Base-by-base conservation (phyloP, 768 basidiomycete species). In the Trametes villosa region DNA sequence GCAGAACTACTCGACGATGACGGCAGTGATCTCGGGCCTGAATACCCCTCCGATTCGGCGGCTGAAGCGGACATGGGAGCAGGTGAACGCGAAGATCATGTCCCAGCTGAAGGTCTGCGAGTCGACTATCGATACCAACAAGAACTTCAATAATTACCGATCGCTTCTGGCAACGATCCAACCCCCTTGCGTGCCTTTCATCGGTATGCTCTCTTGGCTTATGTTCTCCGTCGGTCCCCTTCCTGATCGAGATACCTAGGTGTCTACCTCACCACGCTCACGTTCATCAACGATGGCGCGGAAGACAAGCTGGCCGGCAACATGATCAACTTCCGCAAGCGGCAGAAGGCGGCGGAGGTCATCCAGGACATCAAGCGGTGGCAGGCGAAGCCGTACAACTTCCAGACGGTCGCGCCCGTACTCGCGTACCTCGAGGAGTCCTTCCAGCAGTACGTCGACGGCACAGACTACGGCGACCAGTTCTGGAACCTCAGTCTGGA, bases 261-360 rank as follows among this genome's bases (percentile, higher is more conserved):
- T 68, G 91, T 98, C 55, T 98, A 96, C 79, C 84, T 99, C 27
- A 96, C 96, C 7, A 93, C 91, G 8, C 79, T 98, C 62, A 96
- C 95, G n/a, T 98, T 98, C 75, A 96, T 97, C 71, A 94, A 97
- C 75, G 97, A 98, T 67, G 97, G 96, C 9, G 94, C 93, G 70
- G 89, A 90, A 51, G 93, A 98, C 77, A 86, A 81, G 66, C 79
- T 97, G 11, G 82, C 83, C 18, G 89, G 86, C 9, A 83, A 84
- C 57, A 78, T 96, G 64, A 88, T 98, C 76, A 98, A 98, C 77
- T 98, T 98, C 78, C 86, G 88, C 70, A 99, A 99, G 75, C 90
- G 96, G 18, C 89, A 93, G 68, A 92, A 92, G 75, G 88, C 94
- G 0, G 94, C 95, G n/a, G 96, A 97, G 71, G 92, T 98, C 67